Evolutionary conservation across 129 eudicot species (phyloP).

Genomic region (Logfia minima): DNA sequence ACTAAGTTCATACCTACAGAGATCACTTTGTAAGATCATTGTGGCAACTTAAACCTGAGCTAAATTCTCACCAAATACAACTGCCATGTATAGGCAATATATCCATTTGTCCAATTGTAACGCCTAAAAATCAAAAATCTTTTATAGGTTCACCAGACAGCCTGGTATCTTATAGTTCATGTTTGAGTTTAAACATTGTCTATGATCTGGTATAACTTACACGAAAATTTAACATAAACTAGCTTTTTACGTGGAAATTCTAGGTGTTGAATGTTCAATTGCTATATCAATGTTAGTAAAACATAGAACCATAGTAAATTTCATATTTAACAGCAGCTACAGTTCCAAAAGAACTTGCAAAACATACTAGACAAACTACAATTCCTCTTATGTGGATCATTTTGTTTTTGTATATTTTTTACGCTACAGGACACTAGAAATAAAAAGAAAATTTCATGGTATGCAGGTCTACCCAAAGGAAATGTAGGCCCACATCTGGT

Average conservation of each 20-base stretch:
- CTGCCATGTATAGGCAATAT: background rate
- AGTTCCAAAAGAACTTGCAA: slow-evolving; percentile 20
- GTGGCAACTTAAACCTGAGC: slow-evolving; percentile 1
- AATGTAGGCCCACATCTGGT: slow-evolving; percentile 10
- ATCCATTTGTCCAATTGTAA: background rate
- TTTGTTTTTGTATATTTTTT: background rate
- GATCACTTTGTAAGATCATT: background rate
- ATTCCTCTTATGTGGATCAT: slow-evolving; percentile 4
- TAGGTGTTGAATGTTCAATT: background rate
- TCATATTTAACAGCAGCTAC: slow-evolving; percentile 1
- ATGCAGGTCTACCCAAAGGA: background rate
- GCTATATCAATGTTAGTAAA: background rate
- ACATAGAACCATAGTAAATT: slow-evolving; percentile 4
- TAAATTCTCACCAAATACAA: background rate
- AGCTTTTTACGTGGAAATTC: background rate
- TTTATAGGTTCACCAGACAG: background rate
- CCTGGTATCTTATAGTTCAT: background rate
- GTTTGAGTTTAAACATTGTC: background rate
- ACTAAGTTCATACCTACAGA: slow-evolving; percentile 2
- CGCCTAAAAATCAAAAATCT: background rate
- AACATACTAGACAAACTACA: slow-evolving; percentile 8
- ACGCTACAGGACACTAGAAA: no score
- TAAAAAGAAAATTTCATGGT: background rate
- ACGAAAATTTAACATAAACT: background rate
- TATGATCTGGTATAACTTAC: background rate